Percentiles rank a stretch among this genome's conserved stretches.
These are phyloP conservation scores for Fusarium sp. DNA, from an alignment of 2,329 filamentous ascomycete species.

Conservation along the genomic window DNA sequence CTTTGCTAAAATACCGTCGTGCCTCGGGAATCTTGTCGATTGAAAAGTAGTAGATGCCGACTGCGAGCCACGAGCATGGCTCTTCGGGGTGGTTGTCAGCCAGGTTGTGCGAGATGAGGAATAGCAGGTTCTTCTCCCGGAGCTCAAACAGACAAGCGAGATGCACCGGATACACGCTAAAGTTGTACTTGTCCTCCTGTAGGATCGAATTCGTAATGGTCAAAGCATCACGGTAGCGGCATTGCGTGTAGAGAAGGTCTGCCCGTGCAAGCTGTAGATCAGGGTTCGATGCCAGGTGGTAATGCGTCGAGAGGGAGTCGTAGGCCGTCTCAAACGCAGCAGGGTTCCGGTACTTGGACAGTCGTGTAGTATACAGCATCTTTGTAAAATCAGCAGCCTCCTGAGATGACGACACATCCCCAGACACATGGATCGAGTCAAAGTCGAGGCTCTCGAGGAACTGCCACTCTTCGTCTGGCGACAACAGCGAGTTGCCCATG, in stretches of 20 bases:
- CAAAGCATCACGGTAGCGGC: constrained; percentile 89
- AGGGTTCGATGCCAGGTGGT: constrained; percentile 86
- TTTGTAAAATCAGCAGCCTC: constrained; percentile 94
- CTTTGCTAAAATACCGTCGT: constrained; percentile 95
- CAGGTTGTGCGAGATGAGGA: constrained; percentile 91
- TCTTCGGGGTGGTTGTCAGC: constrained; percentile 93
- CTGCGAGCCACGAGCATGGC: constrained; percentile 91
- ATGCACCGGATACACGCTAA: constrained; percentile 89
- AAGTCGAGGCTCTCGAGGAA: constrained; percentile 93
- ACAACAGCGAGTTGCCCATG: constrained; percentile 95
- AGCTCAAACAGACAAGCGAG: constrained; percentile 92
- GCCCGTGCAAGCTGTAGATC: constrained; percentile 92
- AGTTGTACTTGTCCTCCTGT: constrained; percentile 87
- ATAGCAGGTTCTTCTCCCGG: constrained; percentile 86
- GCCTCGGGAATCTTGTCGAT: constrained; percentile 93
- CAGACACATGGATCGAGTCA: constrained; percentile 77
- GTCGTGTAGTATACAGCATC: constrained; percentile 93
- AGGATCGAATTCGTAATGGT: constrained; percentile 87
- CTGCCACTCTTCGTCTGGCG: constrained; percentile 87
- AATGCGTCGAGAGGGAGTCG: constrained; percentile 93
- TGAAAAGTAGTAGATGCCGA: constrained; percentile 93
- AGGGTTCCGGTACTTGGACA: constrained; percentile 95
- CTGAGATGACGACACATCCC: constrained; percentile 76
- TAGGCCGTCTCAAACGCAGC: constrained; percentile 85
- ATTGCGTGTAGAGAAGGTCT: constrained; percentile 93